Percentiles rank a stretch among this genome's conserved stretches.
Conservation (phyloP, 768 basidiomycete genomes). For the Tylopilus plumbeoviolaceoides region DNA sequence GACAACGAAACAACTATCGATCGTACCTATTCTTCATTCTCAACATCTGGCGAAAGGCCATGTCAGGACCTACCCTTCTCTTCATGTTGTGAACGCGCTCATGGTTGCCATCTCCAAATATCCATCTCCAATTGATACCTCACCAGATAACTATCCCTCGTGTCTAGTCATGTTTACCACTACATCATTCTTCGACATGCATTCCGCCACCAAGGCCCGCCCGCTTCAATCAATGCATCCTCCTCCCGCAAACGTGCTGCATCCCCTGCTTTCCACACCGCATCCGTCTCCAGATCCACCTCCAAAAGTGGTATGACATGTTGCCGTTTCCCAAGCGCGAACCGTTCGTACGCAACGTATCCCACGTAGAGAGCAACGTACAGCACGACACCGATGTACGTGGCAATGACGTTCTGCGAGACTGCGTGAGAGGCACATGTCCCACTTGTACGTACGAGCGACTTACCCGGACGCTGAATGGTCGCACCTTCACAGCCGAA, state of each 20-base stretch:
- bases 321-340: constrained; percentile 22
- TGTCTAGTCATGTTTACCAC: neutral
- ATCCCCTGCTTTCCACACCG: constrained; percentile 48
- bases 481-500: constrained; percentile 40
- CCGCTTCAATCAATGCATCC: constrained; percentile 14
- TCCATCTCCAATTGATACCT: no score
- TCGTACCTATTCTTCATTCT: neutral
- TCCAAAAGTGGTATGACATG: constrained; percentile 42
- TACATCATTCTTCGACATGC: neutral
- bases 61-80: no score
- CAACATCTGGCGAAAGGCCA: no score
- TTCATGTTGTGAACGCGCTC: no score
- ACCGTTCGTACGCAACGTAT: constrained; percentile 39
- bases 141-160: neutral
- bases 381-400: constrained; percentile 48
- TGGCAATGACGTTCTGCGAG: constrained; percentile 49
- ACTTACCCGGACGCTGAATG: constrained; percentile 41
- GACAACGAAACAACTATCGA: neutral
- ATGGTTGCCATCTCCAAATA: no score
- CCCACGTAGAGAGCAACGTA: constrained; percentile 45
- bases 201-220: neutral
- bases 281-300: constrained; percentile 51
- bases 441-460: neutral
- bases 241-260: constrained; percentile 34
- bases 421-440: neutral